Base-by-base conservation (phyloP, 2,329 filamentous ascomycete species). In the Tolypocladium endophyticum region DNA sequence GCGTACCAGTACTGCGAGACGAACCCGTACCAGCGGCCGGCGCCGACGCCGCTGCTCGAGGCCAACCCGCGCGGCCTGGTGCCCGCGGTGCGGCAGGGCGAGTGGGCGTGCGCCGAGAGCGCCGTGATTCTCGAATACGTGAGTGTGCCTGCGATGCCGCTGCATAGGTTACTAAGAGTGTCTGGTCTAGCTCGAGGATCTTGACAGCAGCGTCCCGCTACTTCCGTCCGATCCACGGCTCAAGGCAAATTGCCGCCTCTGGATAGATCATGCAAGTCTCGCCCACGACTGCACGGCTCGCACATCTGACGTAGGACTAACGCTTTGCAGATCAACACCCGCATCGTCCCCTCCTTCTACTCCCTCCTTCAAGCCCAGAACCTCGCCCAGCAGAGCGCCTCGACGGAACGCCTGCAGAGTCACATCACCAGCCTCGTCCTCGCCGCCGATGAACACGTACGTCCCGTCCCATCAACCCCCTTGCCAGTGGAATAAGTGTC, bases 1-100 rank as follows among this genome's bases (percentile, higher is more conserved):
- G 77, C 83, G 43, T 96, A 96, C 69, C 89, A 95, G 70, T 96
- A 95, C 72, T 87, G 91, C 66, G 91, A 96, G 73, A 86, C 90
- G 54, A 88, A 95, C 68, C 88, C 90, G 9, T 92, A 90, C 69
- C 84, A 86, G 65, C 88, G 89, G 63, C 88, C 85, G 4, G 71
- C 70, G 33, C 69, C 84, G 11, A 69, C 70, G 50, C 69, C 72
- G 18, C 76, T 93, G 36, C 79, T 92, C 30, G 88, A 91, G 64
- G 84, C 91, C 57, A 93, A 92, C 65, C 88, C 89, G 2, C 79
- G 87, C 58, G 89, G 89, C 1, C 77, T 89, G 9, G 88, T 95
- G 2, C 91, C 91, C 9, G 88, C 87, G 11, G 80, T 96, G 60
- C 80, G 85, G 45, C 87, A 94, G 71, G 88, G 87, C 14, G 84